Conservation (phyloP, 108 stramenopile species). For the Nitzschia putrida region DNA sequence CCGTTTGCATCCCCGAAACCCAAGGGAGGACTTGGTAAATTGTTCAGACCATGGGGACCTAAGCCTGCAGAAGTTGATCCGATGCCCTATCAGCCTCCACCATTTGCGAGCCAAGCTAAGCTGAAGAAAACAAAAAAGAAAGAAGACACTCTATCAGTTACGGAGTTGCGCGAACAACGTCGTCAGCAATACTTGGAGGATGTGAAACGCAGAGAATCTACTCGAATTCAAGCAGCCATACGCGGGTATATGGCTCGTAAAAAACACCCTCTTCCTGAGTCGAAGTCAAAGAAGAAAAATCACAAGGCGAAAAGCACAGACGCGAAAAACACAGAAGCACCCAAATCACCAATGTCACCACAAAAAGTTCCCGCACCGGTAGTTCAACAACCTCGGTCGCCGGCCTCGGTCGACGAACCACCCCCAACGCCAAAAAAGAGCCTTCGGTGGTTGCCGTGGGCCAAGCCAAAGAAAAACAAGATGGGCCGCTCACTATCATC, state of each 20-base stretch:
- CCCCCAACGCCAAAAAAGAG: slow-evolving; percentile 3
- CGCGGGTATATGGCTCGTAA: slow-evolving; percentile 12
- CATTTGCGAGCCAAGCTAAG: too few species aligned
- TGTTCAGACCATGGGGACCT: too few species aligned
- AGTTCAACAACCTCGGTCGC: background rate
- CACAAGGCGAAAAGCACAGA: background rate
- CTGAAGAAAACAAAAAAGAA: too few species aligned
- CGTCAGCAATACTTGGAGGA: slow-evolving; percentile 10
- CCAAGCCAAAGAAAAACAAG: background rate
- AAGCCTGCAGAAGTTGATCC: too few species aligned
- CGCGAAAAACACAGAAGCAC: background rate
- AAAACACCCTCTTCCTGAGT: background rate
- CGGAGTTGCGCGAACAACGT: slow-evolving; percentile 3
- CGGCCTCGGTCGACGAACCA: background rate
- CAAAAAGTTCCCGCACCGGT: background rate
- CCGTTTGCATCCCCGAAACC: too few species aligned
- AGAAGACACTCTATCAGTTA: background rate
- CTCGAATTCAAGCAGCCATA: background rate
- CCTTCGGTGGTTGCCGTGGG: background rate
- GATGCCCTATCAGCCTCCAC: too few species aligned
- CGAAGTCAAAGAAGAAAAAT: background rate
- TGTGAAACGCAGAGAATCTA: slow-evolving; percentile 4
- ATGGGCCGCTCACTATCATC: too few species aligned
- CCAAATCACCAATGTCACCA: background rate
- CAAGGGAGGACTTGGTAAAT: too few species aligned